These are phyloP conservation scores for Nemania bipapillata DNA, from an alignment of 2,329 filamentous ascomycete genomes.

Conservation along the genomic window DNA sequence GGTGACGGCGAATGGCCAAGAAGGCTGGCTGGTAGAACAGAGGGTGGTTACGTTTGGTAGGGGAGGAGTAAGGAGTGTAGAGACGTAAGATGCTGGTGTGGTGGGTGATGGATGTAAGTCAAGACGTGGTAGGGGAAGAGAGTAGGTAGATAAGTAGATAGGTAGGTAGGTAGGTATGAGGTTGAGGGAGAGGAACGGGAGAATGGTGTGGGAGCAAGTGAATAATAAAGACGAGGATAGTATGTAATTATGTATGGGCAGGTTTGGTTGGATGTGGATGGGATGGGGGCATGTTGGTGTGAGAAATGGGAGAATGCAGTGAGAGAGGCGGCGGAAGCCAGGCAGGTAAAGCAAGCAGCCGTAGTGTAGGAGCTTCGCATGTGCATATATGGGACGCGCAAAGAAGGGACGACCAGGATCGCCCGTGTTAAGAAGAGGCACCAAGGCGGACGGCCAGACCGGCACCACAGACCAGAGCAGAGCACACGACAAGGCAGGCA, in stretches of 20 bases:
- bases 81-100: conserved; percentile 15
- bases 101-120: conserved; percentile 30
- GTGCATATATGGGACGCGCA: conserved; percentile 39
- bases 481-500: conserved; percentile 9
- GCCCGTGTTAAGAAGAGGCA: conserved; percentile 40
- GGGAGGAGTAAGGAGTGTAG: conserved; percentile 8
- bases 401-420: conserved; percentile 45
- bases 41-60: conserved; percentile 14
- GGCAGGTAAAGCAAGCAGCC: conserved; percentile 44
- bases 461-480: conserved; percentile 7
- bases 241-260: conserved; percentile 42
- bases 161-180: not conserved
- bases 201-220: conserved; percentile 42
- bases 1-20: conserved; percentile 16
- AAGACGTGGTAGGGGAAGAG: conserved; percentile 21
- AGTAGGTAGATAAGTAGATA: not conserved
- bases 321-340: conserved; percentile 39
- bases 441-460: conserved; percentile 26
- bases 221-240: conserved; percentile 43
- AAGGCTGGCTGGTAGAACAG: conserved; percentile 13
- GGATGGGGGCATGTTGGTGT: conserved; percentile 48
- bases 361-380: conserved; percentile 42
- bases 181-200: conserved; percentile 28
- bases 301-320: conserved; percentile 45
- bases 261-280: conserved; percentile 41